These are phyloP conservation scores for Arbutus unedo DNA, from an alignment of 148 eudicot genomes.

Conservation along the genomic window DNA sequence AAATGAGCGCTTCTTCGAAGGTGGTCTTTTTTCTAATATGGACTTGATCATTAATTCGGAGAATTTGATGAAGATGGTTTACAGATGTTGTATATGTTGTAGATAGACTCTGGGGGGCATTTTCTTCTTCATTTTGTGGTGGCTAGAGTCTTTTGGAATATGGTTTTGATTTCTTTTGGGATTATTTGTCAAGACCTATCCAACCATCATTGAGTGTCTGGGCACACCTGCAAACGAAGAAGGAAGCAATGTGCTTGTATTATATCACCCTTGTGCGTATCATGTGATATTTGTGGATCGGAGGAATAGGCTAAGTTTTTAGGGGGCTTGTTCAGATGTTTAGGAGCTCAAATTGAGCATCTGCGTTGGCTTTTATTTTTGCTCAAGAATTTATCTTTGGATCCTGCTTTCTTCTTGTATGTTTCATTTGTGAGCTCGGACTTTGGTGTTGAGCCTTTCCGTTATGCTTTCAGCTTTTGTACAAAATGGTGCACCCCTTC, in stretches of 20 bases:
- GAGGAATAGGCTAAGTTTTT: not conserved
- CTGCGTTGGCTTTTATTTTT: not conserved
- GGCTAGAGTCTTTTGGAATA: not conserved
- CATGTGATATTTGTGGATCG: not conserved
- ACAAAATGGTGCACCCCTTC: not conserved
- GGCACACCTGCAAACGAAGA: not conserved
- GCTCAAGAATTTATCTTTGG: not conserved
- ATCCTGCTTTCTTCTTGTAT: not conserved
- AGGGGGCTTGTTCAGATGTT: not conserved
- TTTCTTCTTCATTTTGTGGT: not conserved
- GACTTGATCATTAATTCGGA: not conserved
- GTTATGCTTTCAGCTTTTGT: not conserved
- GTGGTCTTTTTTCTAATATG: not conserved
- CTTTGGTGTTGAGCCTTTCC: slow-evolving; percentile 4
- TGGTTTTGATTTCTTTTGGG: not conserved
- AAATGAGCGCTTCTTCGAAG: not conserved
- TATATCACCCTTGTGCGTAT: not conserved
- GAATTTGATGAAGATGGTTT: not conserved
- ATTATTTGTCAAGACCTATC: not conserved
- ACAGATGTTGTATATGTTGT: not conserved
- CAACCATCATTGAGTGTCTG: not conserved
- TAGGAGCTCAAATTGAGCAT: not conserved
- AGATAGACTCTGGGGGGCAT: not conserved
- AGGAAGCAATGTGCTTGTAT: not conserved
- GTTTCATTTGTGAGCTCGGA: not conserved